phyloP scores from a whole-genome alignment of 345 rosid species.

The Bruguiera gymnorhiza region DNA sequence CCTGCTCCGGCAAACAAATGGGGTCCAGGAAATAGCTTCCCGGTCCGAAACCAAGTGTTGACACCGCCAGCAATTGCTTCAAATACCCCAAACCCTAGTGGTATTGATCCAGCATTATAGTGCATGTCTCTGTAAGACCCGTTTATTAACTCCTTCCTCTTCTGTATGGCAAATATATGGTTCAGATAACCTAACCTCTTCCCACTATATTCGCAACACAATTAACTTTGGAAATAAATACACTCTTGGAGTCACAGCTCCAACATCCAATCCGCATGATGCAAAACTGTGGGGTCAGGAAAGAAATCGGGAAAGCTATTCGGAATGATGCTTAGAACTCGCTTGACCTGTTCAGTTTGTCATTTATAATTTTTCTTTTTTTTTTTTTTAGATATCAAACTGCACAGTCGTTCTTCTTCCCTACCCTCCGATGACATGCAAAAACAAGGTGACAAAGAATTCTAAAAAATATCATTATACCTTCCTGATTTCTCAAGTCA shows the following conservation, averaged over 20 bases:
- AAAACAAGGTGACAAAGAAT: too few species aligned
- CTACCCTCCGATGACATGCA: too few species aligned
- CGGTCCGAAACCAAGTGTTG: slow-evolving; percentile 78
- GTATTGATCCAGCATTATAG: slow-evolving; percentile 32
- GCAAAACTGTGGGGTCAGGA: too few species aligned
- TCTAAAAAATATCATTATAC: too few species aligned
- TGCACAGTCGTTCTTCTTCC: too few species aligned
- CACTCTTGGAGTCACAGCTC: background rate
- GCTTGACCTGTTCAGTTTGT: too few species aligned
- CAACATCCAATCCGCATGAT: background rate
- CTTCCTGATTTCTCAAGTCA: too few species aligned
- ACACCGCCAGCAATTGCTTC: slow-evolving; percentile 75
- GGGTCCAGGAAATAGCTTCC: slow-evolving; percentile 97
- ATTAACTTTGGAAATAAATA: background rate
- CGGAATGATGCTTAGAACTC: too few species aligned
- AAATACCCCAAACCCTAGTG: slow-evolving; percentile 73
- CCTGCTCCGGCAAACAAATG: slow-evolving; percentile 95
- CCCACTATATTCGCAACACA: background rate
- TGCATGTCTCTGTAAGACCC: slow-evolving; percentile 73
- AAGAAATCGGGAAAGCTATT: too few species aligned
- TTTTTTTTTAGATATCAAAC: too few species aligned
- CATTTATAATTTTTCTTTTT: too few species aligned
- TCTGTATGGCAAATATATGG: slow-evolving; percentile 32
- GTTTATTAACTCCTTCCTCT: slow-evolving; percentile 63
- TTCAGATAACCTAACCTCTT: slow-evolving; percentile 4